Evolutionary conservation across 2,329 filamentous ascomycete species (phyloP).

Genomic region (Arthrinium phaeospermum): DNA sequence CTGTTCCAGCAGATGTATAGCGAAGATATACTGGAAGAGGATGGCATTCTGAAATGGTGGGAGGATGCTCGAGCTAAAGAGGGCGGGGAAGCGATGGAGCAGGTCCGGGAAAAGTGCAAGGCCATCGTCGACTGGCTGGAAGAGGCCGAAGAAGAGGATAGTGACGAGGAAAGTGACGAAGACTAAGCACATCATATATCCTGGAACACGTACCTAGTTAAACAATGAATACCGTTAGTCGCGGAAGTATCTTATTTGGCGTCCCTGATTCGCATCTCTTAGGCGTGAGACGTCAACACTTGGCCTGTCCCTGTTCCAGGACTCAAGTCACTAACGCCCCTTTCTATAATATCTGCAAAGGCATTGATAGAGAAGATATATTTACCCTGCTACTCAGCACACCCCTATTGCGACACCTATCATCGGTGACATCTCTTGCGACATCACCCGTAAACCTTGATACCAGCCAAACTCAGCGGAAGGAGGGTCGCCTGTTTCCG

Average conservation of each 20-base stretch:
- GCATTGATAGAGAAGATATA: no score
- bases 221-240: neutral
- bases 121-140: constrained; percentile 85
- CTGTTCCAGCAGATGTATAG: constrained; percentile 85
- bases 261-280: neutral
- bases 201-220: neutral
- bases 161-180: constrained; percentile 71
- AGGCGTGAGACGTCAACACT: neutral
- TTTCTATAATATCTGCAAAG: neutral
- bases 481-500: neutral
- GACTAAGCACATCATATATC: constrained; percentile 30
- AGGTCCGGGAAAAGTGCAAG: constrained; percentile 74
- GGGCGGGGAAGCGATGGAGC: constrained; percentile 71
- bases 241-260: neutral
- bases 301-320: neutral
- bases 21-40: constrained; percentile 84
- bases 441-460: neutral
- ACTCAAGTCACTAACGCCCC: neutral
- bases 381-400: neutral
- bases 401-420: neutral
- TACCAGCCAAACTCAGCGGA: neutral
- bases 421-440: neutral
- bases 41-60: constrained; percentile 91
- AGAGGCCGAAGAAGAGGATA: constrained; percentile 75
- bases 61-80: constrained; percentile 70